Evolutionary conservation across 2,329 filamentous ascomycete genomes (phyloP).

Genomic region (Stemphylium vesicarium): DNA sequence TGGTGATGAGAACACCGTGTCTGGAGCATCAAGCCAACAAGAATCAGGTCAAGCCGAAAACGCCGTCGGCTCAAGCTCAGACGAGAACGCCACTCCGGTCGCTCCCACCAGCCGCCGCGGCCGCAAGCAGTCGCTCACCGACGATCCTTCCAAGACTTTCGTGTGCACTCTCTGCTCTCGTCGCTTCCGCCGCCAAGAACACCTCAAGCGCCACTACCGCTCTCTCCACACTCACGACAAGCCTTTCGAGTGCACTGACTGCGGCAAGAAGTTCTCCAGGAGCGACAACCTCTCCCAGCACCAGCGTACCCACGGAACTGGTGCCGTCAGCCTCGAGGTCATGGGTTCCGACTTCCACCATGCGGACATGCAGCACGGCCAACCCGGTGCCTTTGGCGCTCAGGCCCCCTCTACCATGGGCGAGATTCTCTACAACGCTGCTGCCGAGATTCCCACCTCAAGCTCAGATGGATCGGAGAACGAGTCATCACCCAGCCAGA

Average conservation of each 20-base stretch:
- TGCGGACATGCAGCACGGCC: conserved; percentile 53
- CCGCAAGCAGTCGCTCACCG: conserved; percentile 96
- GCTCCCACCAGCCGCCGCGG: conserved; percentile 79
- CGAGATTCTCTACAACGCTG: conserved; percentile 48
- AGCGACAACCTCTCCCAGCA: conserved; percentile 98
- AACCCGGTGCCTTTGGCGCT: conserved; percentile 37
- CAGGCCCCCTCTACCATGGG: conserved; percentile 49
- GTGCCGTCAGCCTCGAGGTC: conserved; percentile 89
- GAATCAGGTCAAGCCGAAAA: conserved; percentile 51
- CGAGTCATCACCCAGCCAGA: conserved; percentile 53
- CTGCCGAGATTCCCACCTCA: conserved; percentile 45
- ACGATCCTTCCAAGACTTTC: conserved; percentile 98
- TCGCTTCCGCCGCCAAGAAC: conserved; percentile 96
- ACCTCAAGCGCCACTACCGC: conserved; percentile 97
- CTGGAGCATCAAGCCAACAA: conserved; percentile 47
- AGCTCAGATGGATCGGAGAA: conserved; percentile 47
- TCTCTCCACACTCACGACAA: conserved; percentile 98
- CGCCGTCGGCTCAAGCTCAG: conserved; percentile 55
- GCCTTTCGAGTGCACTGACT: conserved; percentile 97
- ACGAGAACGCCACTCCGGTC: conserved; percentile 45
- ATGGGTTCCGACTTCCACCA: conserved; percentile 66
- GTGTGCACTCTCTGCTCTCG: conserved; percentile 96
- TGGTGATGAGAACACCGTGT: conserved; percentile 42
- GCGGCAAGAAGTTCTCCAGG: conserved; percentile 98
- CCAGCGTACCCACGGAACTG: conserved; percentile 88